Percentiles rank a stretch among this genome's conserved stretches.
Evolutionary conservation across 2,329 filamentous ascomycete species (phyloP).

Genomic region (Penicillium crustosum): DNA sequence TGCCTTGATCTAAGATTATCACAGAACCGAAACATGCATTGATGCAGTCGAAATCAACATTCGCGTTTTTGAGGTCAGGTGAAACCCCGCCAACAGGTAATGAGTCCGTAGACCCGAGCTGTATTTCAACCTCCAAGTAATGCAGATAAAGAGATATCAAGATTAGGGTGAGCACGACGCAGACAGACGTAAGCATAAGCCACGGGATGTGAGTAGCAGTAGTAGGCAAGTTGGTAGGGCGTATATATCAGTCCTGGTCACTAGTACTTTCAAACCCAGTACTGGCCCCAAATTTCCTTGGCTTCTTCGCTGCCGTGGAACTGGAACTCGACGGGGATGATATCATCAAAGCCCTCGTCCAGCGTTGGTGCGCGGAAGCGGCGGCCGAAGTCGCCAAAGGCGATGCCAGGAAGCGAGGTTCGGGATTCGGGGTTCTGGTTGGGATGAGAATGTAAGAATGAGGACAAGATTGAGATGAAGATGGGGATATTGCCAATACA

Average conservation of each 20-base stretch:
- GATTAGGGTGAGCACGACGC: background rate
- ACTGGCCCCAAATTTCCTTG: conserved; percentile 69
- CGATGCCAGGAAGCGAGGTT: conserved; percentile 69
- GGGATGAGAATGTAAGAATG: background rate
- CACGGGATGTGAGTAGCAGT: too few species aligned
- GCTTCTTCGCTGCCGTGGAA: conserved; percentile 71
- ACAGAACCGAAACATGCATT: conserved; percentile 3
- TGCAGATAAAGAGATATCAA: background rate
- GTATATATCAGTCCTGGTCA: background rate
- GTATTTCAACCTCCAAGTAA: background rate
- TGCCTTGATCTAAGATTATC: background rate
- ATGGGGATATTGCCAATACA: conserved; percentile 14
- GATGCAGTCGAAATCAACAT: conserved; percentile 1
- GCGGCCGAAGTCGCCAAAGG: conserved; percentile 73
- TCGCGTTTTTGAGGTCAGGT: background rate
- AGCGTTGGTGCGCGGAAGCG: conserved; percentile 70
- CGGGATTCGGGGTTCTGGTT: conserved; percentile 74
- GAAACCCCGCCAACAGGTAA: background rate
- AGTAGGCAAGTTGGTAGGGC: too few species aligned
- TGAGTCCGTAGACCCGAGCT: background rate
- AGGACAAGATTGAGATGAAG: background rate
- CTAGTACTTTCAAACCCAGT: conserved; percentile 63
- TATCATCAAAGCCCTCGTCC: conserved; percentile 80
- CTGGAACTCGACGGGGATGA: conserved; percentile 71
- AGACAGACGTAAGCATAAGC: background rate